These are phyloP conservation scores for Chrysosporium keratinophilum DNA, from an alignment of 2,329 filamentous ascomycete genomes.

Conservation along the genomic window DNA sequence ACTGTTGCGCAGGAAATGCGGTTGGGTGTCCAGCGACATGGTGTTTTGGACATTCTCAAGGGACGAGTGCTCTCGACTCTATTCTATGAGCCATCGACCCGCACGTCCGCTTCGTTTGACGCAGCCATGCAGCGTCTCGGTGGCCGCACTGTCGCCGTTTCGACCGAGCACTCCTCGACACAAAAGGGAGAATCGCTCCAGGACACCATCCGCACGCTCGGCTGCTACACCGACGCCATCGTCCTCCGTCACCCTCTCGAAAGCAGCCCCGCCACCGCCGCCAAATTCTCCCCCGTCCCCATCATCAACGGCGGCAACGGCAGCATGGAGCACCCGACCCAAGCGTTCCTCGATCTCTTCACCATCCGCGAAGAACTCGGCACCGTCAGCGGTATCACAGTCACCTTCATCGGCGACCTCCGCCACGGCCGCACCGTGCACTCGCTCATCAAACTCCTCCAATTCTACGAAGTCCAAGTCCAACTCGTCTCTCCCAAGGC, in stretches of 20 bases:
- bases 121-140: conserved; percentile 97
- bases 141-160: conserved; percentile 70
- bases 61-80: conserved; percentile 80
- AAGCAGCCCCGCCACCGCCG: conserved; percentile 66
- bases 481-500: conserved; percentile 80
- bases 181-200: conserved; percentile 90
- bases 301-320: conserved; percentile 97
- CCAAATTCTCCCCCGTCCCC: conserved; percentile 78
- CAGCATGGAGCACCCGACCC: conserved; percentile 89
- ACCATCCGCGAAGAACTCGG: conserved; percentile 96
- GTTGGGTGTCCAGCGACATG: conserved; percentile 82
- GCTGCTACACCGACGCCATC: conserved; percentile 87
- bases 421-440: conserved; percentile 90
- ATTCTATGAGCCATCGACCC: conserved; percentile 96
- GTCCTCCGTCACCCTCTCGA: conserved; percentile 91
- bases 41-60: conserved; percentile 75
- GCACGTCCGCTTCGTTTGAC: conserved; percentile 92
- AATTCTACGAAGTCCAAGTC: conserved; percentile 88
- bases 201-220: conserved; percentile 86
- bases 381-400: conserved; percentile 86
- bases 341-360: conserved; percentile 95
- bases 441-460: conserved; percentile 84
- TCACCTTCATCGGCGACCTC: conserved; percentile 91
- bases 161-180: conserved; percentile 75
- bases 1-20: conserved; percentile 97